These are phyloP conservation scores for Didymosphaeria variabile DNA, from an alignment of 2,329 filamentous ascomycete genomes.

Conservation along the genomic window DNA sequence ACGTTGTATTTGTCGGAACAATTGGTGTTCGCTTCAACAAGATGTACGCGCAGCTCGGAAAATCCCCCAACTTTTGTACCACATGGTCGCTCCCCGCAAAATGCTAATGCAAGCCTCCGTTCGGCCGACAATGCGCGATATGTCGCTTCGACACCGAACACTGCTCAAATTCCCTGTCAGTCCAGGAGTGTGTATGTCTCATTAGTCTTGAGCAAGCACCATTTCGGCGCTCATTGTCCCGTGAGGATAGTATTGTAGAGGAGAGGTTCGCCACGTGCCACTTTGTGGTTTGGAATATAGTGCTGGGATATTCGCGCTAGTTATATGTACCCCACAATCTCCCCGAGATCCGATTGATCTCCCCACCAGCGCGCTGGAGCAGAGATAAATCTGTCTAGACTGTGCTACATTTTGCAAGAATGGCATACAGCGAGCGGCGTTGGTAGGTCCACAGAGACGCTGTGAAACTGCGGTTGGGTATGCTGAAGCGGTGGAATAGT, in stretches of 20 bases:
- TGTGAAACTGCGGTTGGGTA: too few relatives aligned
- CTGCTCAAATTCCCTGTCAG: neutral
- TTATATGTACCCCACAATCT: neutral
- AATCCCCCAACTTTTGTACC: neutral
- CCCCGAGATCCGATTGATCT: neutral
- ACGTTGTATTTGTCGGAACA: neutral
- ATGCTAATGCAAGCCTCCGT: neutral
- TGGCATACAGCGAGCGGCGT: neutral
- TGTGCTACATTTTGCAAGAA: too few relatives aligned
- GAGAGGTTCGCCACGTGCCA: neutral
- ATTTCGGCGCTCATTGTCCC: neutral
- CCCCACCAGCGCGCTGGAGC: neutral
- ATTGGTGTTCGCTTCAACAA: neutral
- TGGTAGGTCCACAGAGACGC: slow-evolving; percentile 22
- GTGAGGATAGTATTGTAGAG: neutral
- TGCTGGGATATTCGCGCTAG: neutral
- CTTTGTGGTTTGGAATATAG: neutral
- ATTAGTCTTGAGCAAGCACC: neutral
- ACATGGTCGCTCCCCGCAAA: neutral
- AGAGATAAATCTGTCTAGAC: too few relatives aligned
- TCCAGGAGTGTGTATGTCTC: too few relatives aligned
- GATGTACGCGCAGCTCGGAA: neutral
- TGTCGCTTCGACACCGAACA: neutral
- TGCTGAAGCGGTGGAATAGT: too few relatives aligned
- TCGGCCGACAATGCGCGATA: neutral